A percentile compares a stretch with the other conserved stretches of the same genome.
These are phyloP conservation scores for Schwanniomyces sp. DNA, from an alignment of 805 yeast genomes.

Conservation along the genomic window DNA sequence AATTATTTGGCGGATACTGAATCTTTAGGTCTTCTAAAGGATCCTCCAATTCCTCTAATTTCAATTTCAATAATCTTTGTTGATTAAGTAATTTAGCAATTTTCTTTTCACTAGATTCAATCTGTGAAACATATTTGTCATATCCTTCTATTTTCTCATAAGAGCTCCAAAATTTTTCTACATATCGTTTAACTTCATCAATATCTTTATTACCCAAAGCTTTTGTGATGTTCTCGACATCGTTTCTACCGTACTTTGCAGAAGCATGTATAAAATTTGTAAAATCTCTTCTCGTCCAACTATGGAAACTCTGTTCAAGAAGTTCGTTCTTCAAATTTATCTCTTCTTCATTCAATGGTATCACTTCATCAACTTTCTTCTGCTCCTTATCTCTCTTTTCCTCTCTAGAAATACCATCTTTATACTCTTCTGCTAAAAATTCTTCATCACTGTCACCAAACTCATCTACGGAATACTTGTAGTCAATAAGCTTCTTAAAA, in stretches of 20 bases:
- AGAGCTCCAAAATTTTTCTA: constrained; percentile 62
- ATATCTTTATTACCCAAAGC: constrained; percentile 56
- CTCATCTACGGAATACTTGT: constrained; percentile 58
- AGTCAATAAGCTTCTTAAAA: constrained; percentile 59
- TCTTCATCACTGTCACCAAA: constrained; percentile 58
- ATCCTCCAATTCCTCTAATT: constrained; percentile 52
- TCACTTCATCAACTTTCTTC: constrained; percentile 51
- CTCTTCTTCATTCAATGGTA: constrained; percentile 66
- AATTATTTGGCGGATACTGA: constrained; percentile 80
- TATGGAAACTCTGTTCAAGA: constrained; percentile 57
- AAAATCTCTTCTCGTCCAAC: constrained; percentile 77
- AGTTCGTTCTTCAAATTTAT: constrained; percentile 49
- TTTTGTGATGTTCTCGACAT: constrained; percentile 48
- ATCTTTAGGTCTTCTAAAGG: constrained; percentile 65
- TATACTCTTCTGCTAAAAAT: constrained; percentile 47
- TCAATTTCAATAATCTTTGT: constrained; percentile 51
- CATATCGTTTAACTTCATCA: constrained; percentile 61
- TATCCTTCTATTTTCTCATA: constrained; percentile 63
- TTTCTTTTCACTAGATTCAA: constrained; percentile 73
- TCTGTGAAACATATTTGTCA: constrained; percentile 69
- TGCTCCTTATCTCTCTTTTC: constrained; percentile 49
- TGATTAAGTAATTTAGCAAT: constrained; percentile 54
- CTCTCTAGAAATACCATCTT: constrained; percentile 35
- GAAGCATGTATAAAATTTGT: constrained; percentile 68
- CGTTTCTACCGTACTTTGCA: constrained; percentile 63